These are phyloP conservation scores for Limnomonas spitsbergensis DNA, from an alignment of 139 green algal genomes.

Conservation along the genomic window DNA sequence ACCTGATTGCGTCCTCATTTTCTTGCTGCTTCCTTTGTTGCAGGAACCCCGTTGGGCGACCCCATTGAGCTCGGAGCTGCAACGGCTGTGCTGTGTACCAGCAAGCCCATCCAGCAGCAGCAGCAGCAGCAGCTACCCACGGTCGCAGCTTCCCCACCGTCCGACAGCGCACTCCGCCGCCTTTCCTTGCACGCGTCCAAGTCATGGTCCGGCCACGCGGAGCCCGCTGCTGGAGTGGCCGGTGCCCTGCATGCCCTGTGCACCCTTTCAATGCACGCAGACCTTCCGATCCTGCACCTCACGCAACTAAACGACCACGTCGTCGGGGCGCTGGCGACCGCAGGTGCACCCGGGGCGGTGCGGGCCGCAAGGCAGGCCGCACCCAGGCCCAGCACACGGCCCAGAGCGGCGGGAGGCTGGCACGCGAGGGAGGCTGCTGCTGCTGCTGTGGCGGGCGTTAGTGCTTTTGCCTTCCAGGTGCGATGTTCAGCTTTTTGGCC, in stretches of 20 bases:
- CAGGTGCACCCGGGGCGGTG: background rate
- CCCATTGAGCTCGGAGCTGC: constrained; percentile 78
- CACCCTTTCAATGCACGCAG: constrained; percentile 18
- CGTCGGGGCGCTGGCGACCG: constrained; percentile 22
- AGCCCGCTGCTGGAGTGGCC: constrained; percentile 58
- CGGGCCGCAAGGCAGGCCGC: constrained; percentile 1
- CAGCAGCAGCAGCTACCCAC: background rate
- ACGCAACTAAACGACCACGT: constrained; percentile 54
- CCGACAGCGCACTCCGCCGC: constrained; percentile 39
- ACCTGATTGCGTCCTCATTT: too few species aligned
- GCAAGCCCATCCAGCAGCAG: background rate
- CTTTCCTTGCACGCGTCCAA: constrained; percentile 56
- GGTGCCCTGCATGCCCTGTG: constrained; percentile 33
- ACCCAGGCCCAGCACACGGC: background rate
- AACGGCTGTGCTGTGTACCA: constrained; percentile 23
- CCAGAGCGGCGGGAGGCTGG: background rate
- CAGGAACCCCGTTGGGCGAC: constrained; percentile 58
- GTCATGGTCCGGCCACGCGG: constrained; percentile 50
- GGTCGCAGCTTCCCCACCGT: constrained; percentile 49
- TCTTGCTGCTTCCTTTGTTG: background rate
- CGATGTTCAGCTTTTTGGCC: background rate
- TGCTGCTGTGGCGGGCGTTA: constrained; percentile 48
- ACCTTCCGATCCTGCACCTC: constrained; percentile 42
- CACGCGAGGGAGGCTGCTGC: too few species aligned
- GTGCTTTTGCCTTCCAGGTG: constrained; percentile 76